A percentile compares a stretch with the other conserved stretches of the same genome.
phyloP scores from a whole-genome alignment of 192 early-diverging fungal genomes.

The Coemansia asiatica region DNA sequence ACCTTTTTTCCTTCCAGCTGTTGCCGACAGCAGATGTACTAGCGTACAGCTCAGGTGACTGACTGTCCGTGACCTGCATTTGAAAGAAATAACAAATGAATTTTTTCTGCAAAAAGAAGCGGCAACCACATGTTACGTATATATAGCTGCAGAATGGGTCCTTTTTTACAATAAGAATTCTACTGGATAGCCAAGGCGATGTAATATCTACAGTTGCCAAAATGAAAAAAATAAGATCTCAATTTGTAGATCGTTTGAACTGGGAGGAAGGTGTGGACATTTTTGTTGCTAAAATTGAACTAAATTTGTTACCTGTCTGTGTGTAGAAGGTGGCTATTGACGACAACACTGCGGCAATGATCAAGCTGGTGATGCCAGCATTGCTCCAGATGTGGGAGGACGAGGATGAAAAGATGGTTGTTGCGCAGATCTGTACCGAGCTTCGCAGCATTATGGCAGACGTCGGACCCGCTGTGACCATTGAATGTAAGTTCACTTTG shows the following conservation, averaged over 20 bases:
- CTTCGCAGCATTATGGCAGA: conserved; percentile 67
- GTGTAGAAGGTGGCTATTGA: conserved; percentile 65
- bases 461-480: conserved; percentile 67
- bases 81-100: not conserved
- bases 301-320: not conserved
- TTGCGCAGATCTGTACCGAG: conserved; percentile 76
- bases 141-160: not conserved
- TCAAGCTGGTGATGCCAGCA: conserved; percentile 66
- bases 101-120: not conserved
- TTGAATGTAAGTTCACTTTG: conserved; percentile 57
- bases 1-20: conserved; percentile 8
- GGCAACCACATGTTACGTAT: not conserved
- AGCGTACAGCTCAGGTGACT: conserved; percentile 23
- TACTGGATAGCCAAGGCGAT: not conserved
- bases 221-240: not conserved
- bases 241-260: too few species aligned
- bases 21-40: conserved; percentile 10
- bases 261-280: too few species aligned
- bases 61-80: conserved; percentile 6
- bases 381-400: conserved; percentile 73
- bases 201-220: too few species aligned
- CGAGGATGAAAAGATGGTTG: conserved; percentile 82
- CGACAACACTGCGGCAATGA: conserved; percentile 72
- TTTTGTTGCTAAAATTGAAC: conserved; percentile 3
- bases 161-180: not conserved